Conservation (phyloP, 495 filamentous ascomycete species). For the Penicillium argentinense region DNA sequence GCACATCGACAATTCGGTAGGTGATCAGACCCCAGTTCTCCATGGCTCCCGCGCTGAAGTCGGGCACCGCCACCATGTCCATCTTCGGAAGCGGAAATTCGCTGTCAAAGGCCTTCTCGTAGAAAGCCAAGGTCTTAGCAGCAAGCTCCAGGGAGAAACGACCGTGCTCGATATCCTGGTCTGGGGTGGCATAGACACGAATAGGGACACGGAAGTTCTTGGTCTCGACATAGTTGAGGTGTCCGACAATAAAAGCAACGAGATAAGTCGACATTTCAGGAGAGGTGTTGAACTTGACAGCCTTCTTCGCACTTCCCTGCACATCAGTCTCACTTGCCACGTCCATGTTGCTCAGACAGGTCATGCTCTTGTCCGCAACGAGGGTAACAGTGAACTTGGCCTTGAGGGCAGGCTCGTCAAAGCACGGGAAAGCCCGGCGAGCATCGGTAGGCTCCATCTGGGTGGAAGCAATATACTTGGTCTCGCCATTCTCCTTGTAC, state of each 20-base stretch:
- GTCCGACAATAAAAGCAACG: conserved; percentile 66
- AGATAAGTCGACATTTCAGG: conserved; percentile 71
- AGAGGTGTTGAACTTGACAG: conserved; percentile 65
- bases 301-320: conserved; percentile 56
- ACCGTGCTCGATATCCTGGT: conserved; percentile 65
- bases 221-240: conserved; percentile 64
- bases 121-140: conserved; percentile 54
- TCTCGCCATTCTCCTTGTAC: conserved; percentile 58
- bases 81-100: conserved; percentile 73
- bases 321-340: conserved; percentile 57
- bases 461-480: conserved; percentile 61
- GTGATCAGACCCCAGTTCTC: conserved; percentile 99
- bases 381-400: conserved; percentile 65
- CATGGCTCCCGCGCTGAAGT: conserved; percentile 94
- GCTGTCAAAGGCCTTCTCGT: conserved; percentile 56
- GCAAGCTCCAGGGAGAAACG: conserved; percentile 65
- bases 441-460: conserved; percentile 71
- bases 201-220: conserved; percentile 65
- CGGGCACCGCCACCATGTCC: conserved; percentile 97
- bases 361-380: conserved; percentile 60
- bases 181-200: conserved; percentile 62
- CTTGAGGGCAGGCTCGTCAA: conserved; percentile 70
- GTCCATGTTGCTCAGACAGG: conserved; percentile 71
- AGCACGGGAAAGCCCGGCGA: conserved; percentile 66
- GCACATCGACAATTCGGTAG: conserved; percentile 86